Percentiles rank a stretch among this genome's conserved stretches.
phyloP scores from a whole-genome alignment of 2,329 filamentous ascomycete genomes.

The Verticillium dahliae region DNA sequence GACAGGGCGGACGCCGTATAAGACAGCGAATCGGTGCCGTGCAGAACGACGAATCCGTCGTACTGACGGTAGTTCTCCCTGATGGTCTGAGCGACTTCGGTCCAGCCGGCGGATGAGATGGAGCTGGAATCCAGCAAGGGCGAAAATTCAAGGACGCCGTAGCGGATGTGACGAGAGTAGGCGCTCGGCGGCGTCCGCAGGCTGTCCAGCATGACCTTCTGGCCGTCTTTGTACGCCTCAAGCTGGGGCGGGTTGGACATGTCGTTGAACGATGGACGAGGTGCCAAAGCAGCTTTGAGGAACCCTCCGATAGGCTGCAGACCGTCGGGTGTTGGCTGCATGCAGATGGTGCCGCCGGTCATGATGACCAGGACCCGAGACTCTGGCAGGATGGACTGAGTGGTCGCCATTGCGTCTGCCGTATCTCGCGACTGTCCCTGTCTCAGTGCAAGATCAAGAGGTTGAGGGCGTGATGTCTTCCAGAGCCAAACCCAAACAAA shows the following conservation, averaged over 20 bases:
- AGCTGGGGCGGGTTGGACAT: constrained; percentile 51
- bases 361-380: constrained; percentile 84
- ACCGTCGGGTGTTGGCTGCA: constrained; percentile 75
- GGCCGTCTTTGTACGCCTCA: constrained; percentile 43
- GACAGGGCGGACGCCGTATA: constrained; percentile 87
- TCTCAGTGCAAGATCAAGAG: neutral
- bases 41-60: constrained; percentile 85
- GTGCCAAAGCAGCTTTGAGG: constrained; percentile 73
- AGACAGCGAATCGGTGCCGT: constrained; percentile 83
- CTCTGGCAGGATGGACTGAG: constrained; percentile 46
- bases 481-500: neutral
- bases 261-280: constrained; percentile 82
- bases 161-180: constrained; percentile 76
- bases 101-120: constrained; percentile 81
- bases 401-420: neutral
- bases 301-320: constrained; percentile 77
- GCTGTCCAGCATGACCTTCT: constrained; percentile 51
- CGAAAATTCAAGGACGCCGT: constrained; percentile 77
- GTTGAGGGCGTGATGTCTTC: neutral
- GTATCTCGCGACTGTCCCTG: neutral
- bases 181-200: constrained; percentile 74
- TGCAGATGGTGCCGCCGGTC: constrained; percentile 86
- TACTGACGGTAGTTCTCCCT: constrained; percentile 81
- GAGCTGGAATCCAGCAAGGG: constrained; percentile 84
- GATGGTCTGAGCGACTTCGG: constrained; percentile 73